These are phyloP conservation scores for Botryosphaeria agaves DNA, from an alignment of 2,329 filamentous ascomycete genomes.

Conservation along the genomic window DNA sequence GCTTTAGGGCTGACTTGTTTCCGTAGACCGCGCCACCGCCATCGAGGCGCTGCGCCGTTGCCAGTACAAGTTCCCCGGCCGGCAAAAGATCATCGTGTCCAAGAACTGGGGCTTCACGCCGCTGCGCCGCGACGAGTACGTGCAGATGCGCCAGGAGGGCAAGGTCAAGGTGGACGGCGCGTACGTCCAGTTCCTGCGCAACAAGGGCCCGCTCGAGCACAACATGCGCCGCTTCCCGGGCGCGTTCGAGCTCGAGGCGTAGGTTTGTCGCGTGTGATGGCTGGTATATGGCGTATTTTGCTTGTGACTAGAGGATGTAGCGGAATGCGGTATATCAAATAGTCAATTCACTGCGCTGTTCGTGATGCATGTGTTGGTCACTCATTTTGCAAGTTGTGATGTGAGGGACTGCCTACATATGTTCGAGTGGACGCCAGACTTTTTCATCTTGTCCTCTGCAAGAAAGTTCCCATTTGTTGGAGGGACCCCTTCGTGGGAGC, in stretches of 20 bases:
- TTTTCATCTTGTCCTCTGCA: too few relatives aligned
- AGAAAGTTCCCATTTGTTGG: too few relatives aligned
- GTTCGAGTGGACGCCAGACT: too few relatives aligned
- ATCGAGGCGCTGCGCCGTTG: slow-evolving; percentile 98
- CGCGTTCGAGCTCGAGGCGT: slow-evolving; percentile 46
- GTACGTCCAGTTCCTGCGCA: slow-evolving; percentile 97
- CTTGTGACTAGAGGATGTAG: too few relatives aligned
- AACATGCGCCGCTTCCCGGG: slow-evolving; percentile 95
- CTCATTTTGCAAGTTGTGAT: too few relatives aligned
- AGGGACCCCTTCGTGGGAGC: too few relatives aligned
- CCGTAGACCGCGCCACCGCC: slow-evolving; percentile 65
- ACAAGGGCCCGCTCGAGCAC: slow-evolving; percentile 67
- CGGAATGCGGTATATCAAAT: too few relatives aligned
- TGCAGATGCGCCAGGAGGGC: slow-evolving; percentile 85
- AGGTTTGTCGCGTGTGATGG: too few relatives aligned
- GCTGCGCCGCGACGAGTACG: slow-evolving; percentile 93
- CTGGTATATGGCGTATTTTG: too few relatives aligned
- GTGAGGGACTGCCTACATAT: too few relatives aligned
- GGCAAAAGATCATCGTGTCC: slow-evolving; percentile 99
- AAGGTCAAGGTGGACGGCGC: slow-evolving; percentile 94
- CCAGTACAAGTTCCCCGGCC: slow-evolving; percentile 99
- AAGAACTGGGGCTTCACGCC: slow-evolving; percentile 99
- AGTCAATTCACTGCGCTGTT: too few relatives aligned
- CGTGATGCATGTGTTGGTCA: too few relatives aligned
- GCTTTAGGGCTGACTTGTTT: slow-evolving; percentile 6